Conservation (phyloP, 2,329 filamentous ascomycete species). For the Rhexocercosporidium sp. region DNA sequence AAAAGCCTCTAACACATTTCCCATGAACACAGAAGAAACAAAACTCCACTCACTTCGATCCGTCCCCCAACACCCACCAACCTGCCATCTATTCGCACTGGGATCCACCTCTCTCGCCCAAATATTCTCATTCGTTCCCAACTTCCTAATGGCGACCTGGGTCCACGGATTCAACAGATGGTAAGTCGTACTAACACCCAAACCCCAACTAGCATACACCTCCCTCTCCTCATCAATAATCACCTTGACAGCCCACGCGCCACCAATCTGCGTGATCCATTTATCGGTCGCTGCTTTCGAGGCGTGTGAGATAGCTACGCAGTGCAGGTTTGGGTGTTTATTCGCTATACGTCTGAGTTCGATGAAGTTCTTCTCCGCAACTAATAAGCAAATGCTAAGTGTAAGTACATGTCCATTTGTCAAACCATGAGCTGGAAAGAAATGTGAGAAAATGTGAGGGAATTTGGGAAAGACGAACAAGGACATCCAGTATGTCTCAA, state of each 20-base stretch:
- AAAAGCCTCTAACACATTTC: neutral
- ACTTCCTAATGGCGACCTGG: slow-evolving; percentile 59
- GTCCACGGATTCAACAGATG: slow-evolving; percentile 65
- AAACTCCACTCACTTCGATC: slow-evolving; percentile 30
- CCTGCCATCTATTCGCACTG: slow-evolving; percentile 73
- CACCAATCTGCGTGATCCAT: slow-evolving; percentile 39
- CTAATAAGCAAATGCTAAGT: slow-evolving; percentile 45
- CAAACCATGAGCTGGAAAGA: neutral
- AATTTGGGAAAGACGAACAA: slow-evolving; percentile 56
- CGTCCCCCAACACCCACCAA: slow-evolving; percentile 58
- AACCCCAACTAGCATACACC: slow-evolving; percentile 69
- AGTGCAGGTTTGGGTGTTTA: slow-evolving; percentile 57
- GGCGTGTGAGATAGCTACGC: slow-evolving; percentile 68
- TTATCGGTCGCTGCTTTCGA: slow-evolving; percentile 60
- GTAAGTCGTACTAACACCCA: slow-evolving; percentile 66
- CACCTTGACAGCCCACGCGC: slow-evolving; percentile 56
- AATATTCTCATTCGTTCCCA: slow-evolving; percentile 68
- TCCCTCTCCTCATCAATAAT: slow-evolving; percentile 66
- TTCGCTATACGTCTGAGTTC: slow-evolving; percentile 59
- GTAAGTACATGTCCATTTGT: neutral
- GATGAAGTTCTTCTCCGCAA: slow-evolving; percentile 71
- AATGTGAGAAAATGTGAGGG: neutral
- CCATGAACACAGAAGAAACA: neutral
- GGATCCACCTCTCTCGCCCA: slow-evolving; percentile 66
- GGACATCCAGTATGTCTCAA: slow-evolving; percentile 76